Evolutionary conservation across 2,329 filamentous ascomycete genomes (phyloP).

Genomic region (Botrytis tulipae): DNA sequence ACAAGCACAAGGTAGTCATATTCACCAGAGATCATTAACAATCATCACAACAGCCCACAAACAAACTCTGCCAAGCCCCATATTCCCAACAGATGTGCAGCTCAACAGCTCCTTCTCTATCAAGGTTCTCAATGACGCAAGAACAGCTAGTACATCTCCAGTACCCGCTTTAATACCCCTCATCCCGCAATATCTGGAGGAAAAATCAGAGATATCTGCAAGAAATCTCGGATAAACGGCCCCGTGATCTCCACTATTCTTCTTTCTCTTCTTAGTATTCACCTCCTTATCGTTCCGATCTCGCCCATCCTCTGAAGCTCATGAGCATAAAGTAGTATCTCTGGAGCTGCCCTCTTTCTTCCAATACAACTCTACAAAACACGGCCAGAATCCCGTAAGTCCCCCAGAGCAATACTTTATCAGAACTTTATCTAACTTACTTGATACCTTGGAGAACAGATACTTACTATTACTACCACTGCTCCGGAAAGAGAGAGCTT

Average conservation of each 20-base stretch:
- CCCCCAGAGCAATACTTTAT: neutral
- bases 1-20: neutral
- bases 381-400: no score
- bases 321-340: neutral
- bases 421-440: neutral
- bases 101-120: constrained; percentile 10
- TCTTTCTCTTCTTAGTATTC: neutral
- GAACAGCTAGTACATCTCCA: neutral
- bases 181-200: neutral
- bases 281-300: neutral
- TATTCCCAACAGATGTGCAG: neutral
- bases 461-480: neutral
- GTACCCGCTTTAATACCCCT: constrained; percentile 11
- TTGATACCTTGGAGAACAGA: neutral
- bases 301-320: neutral
- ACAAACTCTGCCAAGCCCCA: neutral
- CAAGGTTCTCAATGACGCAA: neutral
- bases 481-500: neutral
- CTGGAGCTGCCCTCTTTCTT: neutral
- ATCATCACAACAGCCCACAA: neutral
- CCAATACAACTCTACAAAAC: neutral
- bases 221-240: neutral
- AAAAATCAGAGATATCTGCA: neutral
- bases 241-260: neutral
- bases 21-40: neutral